Percentiles rank a stretch among this genome's conserved stretches.
Conservation (phyloP, 1,284 basidiomycete genomes). For the Rhodotorula sp. region DNA sequence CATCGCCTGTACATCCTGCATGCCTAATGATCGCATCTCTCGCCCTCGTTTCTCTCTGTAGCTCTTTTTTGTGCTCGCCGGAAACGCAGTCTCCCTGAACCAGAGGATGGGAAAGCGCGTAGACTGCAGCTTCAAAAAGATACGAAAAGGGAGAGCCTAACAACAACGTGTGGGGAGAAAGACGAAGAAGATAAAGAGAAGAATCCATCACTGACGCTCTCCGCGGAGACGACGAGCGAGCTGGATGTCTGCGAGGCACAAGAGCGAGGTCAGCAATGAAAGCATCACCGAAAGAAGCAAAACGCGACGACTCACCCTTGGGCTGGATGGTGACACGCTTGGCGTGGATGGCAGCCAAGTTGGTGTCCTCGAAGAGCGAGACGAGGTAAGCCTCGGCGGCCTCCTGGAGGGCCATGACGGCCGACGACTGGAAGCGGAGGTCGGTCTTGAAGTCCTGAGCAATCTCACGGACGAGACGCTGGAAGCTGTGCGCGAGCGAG, state of each 20-base stretch:
- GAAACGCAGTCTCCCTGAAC: background rate
- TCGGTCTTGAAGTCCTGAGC: constrained; percentile 49
- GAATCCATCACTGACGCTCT: constrained; percentile 57
- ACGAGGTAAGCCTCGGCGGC: constrained; percentile 78
- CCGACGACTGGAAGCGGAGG: constrained; percentile 48
- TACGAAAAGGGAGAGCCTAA: background rate
- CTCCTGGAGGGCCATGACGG: constrained; percentile 51
- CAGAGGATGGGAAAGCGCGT: background rate
- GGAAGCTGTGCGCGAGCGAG: constrained; percentile 39
- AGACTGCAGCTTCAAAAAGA: background rate
- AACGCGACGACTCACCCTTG: constrained; percentile 48
- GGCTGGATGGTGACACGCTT: constrained; percentile 62
- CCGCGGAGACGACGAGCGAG: constrained; percentile 63
- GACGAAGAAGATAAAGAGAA: background rate
- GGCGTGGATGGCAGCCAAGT: constrained; percentile 56
- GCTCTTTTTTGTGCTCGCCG: background rate
- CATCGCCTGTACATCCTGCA: background rate
- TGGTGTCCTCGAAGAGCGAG: constrained; percentile 70
- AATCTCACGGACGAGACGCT: constrained; percentile 46
- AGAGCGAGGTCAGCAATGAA: background rate
- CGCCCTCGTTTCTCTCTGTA: background rate
- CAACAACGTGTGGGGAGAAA: background rate
- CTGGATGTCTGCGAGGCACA: constrained; percentile 68
- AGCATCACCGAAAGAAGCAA: too few species aligned
- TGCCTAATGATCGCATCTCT: background rate